Evolutionary conservation across 1,139 yeast genomes (phyloP).

Genomic region (Candida anutae): DNA sequence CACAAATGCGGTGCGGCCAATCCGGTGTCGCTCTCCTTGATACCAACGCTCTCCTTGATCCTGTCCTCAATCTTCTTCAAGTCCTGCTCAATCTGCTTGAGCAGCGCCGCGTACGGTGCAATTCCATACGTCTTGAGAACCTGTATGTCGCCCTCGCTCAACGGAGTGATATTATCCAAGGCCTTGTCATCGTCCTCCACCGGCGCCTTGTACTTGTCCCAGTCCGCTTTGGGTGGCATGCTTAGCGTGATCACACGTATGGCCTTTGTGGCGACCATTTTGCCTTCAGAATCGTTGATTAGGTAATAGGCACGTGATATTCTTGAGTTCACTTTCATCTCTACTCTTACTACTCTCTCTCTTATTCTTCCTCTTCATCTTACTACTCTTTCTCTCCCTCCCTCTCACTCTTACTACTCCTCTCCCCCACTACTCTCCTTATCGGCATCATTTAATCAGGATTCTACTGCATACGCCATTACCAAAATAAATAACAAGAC

Average conservation of each 20-base stretch:
- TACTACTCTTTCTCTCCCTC: too few relatives aligned
- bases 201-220: slow-evolving; percentile 95
- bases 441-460: too few relatives aligned
- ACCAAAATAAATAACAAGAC: too few relatives aligned
- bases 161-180: slow-evolving; percentile 75
- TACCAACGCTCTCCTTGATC: slow-evolving; percentile 89
- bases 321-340: too few relatives aligned
- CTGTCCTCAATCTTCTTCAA: slow-evolving; percentile 73
- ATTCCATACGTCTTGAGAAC: slow-evolving; percentile 95
- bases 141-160: slow-evolving; percentile 94
- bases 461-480: too few relatives aligned
- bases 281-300: too few relatives aligned
- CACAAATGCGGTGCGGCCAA: slow-evolving; percentile 91
- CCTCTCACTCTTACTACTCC: too few relatives aligned
- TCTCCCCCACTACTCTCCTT: too few relatives aligned
- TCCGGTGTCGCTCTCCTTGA: slow-evolving; percentile 94
- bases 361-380: too few relatives aligned
- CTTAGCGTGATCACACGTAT: too few relatives aligned
- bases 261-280: slow-evolving; percentile 1
- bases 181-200: slow-evolving; percentile 55
- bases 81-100: slow-evolving; percentile 80
- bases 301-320: too few relatives aligned
- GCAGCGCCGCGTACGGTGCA: slow-evolving; percentile 83
- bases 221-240: slow-evolving; percentile 86
- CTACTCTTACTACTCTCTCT: too few relatives aligned